Percentiles rank a stretch among this genome's conserved stretches.
Evolutionary conservation across 768 basidiomycete species (phyloP).

Genomic region (Boletus reticuloceps): DNA sequence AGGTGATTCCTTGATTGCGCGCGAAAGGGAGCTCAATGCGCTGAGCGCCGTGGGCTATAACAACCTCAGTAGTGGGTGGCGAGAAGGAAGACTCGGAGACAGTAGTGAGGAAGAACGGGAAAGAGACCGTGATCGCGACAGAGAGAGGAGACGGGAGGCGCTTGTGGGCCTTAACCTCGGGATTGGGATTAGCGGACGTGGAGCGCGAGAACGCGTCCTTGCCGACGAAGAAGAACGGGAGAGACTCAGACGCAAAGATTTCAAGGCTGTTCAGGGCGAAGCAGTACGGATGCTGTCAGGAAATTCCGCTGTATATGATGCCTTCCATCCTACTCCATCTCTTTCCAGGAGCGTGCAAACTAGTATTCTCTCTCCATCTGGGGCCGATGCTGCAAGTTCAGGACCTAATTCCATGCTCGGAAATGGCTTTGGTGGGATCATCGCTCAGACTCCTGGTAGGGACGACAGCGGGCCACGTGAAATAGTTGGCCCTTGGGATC

Average conservation of each 20-base stretch:
- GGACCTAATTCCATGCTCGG: slow-evolving; percentile 23
- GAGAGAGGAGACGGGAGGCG: slow-evolving; percentile 40
- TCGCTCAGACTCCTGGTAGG: slow-evolving; percentile 24
- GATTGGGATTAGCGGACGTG: slow-evolving; percentile 37
- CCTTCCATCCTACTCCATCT: slow-evolving; percentile 65
- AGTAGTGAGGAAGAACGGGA: slow-evolving; percentile 38
- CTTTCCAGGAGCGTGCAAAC: slow-evolving; percentile 27
- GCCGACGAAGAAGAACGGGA: slow-evolving; percentile 57
- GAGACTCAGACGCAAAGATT: slow-evolving; percentile 53
- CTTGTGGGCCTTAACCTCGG: slow-evolving; percentile 40
- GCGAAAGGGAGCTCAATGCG: slow-evolving; percentile 48
- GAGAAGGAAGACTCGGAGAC: slow-evolving; percentile 35
- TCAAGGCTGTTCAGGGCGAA: slow-evolving; percentile 38
- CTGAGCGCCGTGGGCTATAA: slow-evolving; percentile 49
- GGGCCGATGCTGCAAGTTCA: slow-evolving; percentile 13
- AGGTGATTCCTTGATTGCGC: slow-evolving; percentile 31
- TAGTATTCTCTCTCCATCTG: slow-evolving; percentile 19
- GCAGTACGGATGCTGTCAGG: slow-evolving; percentile 38
- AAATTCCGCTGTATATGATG: slow-evolving; percentile 61
- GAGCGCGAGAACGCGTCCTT: slow-evolving; percentile 59
- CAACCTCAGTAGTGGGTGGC: slow-evolving; percentile 31
- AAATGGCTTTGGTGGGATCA: slow-evolving; percentile 23
- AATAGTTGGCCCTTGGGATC: slow-evolving; percentile 32
- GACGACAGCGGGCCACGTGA: slow-evolving; percentile 27
- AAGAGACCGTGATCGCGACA: slow-evolving; percentile 47